Conservation (phyloP, 2,329 filamentous ascomycete species). For the Trichoderma brevicompactum region DNA sequence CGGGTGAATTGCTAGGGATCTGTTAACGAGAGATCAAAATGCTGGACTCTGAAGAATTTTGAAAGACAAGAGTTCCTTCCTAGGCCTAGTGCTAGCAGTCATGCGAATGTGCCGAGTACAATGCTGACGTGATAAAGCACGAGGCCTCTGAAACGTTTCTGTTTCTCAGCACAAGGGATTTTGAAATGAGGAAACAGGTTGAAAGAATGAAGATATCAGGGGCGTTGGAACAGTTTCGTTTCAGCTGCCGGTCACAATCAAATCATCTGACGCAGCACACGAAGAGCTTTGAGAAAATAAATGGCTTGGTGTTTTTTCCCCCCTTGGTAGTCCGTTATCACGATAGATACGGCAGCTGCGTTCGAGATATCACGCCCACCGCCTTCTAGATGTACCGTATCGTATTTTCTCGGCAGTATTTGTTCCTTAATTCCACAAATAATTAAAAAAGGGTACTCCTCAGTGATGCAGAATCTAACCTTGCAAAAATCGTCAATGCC, state of each 20-base stretch:
- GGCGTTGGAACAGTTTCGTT: neutral
- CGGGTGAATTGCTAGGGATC: neutral
- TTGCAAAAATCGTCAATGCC: neutral
- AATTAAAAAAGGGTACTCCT: neutral
- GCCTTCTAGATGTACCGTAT: neutral
- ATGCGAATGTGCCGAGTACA: neutral
- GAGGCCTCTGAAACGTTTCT: constrained; percentile 9
- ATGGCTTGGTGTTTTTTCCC: neutral
- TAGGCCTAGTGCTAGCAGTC: too few relatives aligned
- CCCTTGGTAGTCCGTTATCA: constrained; percentile 1
- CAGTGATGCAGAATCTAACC: neutral
- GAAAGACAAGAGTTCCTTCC: neutral
- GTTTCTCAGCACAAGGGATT: neutral
- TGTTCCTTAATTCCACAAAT: neutral
- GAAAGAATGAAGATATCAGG: neutral
- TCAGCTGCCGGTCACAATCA: constrained; percentile 12
- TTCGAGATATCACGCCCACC: neutral
- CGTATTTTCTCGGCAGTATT: neutral
- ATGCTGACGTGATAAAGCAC: constrained; percentile 14
- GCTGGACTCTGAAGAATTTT: neutral
- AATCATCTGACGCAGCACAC: neutral
- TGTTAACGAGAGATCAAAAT: neutral
- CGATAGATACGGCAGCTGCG: constrained; percentile 17
- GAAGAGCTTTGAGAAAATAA: neutral
- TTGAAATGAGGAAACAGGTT: neutral